These are phyloP conservation scores for Lyophyllum decastes DNA, from an alignment of 768 basidiomycete species.

Conservation along the genomic window DNA sequence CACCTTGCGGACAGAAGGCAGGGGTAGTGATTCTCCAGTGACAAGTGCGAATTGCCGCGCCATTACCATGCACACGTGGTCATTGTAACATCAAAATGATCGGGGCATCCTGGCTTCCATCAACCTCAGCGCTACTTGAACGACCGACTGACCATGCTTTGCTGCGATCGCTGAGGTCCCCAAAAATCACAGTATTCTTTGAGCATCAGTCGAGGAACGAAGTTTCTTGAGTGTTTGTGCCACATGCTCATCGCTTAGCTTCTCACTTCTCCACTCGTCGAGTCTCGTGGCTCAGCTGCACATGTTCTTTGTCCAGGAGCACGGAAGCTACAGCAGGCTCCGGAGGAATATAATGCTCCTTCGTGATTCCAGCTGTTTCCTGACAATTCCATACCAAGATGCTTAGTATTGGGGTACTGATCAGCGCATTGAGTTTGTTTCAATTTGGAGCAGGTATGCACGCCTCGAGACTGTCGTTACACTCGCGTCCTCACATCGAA, in stretches of 20 bases:
- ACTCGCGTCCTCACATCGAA: not conserved
- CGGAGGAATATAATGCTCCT: not conserved
- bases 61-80: not conserved
- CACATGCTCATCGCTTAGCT: slow-evolving; percentile 5
- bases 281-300: slow-evolving; percentile 4
- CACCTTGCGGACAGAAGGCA: not conserved
- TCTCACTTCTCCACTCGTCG: slow-evolving; percentile 1
- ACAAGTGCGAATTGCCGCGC: not conserved
- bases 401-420: not conserved
- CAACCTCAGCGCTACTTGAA: not conserved
- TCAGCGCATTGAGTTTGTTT: slow-evolving; percentile 1
- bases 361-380: not conserved
- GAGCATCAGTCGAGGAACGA: not conserved
- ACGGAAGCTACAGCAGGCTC: not conserved
- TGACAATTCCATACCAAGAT: not conserved
- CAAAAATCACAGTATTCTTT: slow-evolving; percentile 7
- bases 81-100: not conserved
- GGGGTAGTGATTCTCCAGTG: too few relatives aligned
- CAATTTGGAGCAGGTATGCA: slow-evolving; percentile 1
- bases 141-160: not conserved
- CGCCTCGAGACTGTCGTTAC: not conserved
- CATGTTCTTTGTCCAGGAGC: not conserved
- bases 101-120: not conserved
- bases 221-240: not conserved
- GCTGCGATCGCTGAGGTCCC: not conserved